Evolutionary conservation across 2,329 filamentous ascomycete genomes (phyloP), one percentile per base, ranked within the genome.

Genomic region (Paraconiothyrium sp.): DNA sequence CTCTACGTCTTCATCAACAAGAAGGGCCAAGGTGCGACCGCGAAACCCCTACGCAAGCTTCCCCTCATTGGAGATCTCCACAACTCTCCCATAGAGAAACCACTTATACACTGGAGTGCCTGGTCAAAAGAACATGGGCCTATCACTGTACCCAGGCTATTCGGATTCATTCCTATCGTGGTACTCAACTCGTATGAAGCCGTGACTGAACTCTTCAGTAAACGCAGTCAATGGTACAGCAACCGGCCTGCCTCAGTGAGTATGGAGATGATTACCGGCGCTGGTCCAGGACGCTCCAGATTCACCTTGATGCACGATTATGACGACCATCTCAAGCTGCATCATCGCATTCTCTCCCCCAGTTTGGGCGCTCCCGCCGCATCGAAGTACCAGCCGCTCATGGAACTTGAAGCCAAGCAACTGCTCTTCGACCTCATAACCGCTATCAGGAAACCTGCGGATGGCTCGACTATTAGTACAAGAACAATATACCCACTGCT

Each of bases 221-320:
- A 30, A 20, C 49, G 34, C 34, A 52, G 49, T 34, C 49, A 52
- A 37, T 52, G 49, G 49, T 52, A 52, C 49, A 52, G 49, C 34
- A 52, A 52, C 14, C 49, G 49, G 9, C 49, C 49, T 14, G 10
- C 49, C 34, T 52, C 49, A 13, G 49, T 52, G 20, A 52, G 32
- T 10, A 39, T 52, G 49, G 49, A 52, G 49, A 52, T 52, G 49
- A 52, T 52, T 4, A 52, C 49, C 7, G 32, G 20, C 10, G 49
- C 49, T 8, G 49, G n/a, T 24, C 34, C 49, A 24, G 49, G 49
- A 52, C 49, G 32, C 34, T 37, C 49, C 35, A 39, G 22, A 39
- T 52, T 52, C 10, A 52, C 49, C 49, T 24, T 52, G 49, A 52
- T 52, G 49, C 49, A 52, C 34, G 49, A 52, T n/a, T 52, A 52